Conservation (phyloP, 2,329 filamentous ascomycete species). For the Penicillium sp. region DNA sequence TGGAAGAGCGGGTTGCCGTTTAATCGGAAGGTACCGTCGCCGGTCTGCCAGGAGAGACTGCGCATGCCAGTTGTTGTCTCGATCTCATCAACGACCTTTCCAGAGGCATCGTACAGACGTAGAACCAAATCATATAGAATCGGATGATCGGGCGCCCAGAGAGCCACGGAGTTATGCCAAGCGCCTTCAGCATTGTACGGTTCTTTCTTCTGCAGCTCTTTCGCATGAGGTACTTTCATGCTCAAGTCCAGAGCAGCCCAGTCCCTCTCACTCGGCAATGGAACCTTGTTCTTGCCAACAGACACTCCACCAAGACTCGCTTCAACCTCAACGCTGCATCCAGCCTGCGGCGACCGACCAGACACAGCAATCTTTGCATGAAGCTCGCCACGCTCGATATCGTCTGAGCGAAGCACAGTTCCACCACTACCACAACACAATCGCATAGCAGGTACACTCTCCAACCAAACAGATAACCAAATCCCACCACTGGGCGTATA, state of each 20-base stretch:
- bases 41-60: constrained; percentile 64
- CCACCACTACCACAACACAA: constrained; percentile 65
- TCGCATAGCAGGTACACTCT: constrained; percentile 58
- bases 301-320: constrained; percentile 57
- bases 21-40: constrained; percentile 65
- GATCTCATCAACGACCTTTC: constrained; percentile 56
- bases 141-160: constrained; percentile 72
- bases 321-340: constrained; percentile 60
- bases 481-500: constrained; percentile 75
- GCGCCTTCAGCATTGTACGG: constrained; percentile 53
- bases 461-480: constrained; percentile 76
- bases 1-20: constrained; percentile 72
- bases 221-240: constrained; percentile 55
- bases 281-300: constrained; percentile 54
- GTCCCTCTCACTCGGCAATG: constrained; percentile 58
- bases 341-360: constrained; percentile 40
- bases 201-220: constrained; percentile 34
- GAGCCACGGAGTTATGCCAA: constrained; percentile 63
- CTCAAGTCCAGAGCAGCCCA: constrained; percentile 56
- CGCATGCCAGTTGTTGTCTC: constrained; percentile 66
- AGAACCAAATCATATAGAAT: constrained; percentile 67
- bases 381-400: constrained; percentile 59
- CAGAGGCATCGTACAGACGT: constrained; percentile 53
- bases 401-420: constrained; percentile 64
- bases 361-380: constrained; percentile 58